Base-by-base conservation (phyloP, 305 asterid species). In the Rubia peregrina region DNA sequence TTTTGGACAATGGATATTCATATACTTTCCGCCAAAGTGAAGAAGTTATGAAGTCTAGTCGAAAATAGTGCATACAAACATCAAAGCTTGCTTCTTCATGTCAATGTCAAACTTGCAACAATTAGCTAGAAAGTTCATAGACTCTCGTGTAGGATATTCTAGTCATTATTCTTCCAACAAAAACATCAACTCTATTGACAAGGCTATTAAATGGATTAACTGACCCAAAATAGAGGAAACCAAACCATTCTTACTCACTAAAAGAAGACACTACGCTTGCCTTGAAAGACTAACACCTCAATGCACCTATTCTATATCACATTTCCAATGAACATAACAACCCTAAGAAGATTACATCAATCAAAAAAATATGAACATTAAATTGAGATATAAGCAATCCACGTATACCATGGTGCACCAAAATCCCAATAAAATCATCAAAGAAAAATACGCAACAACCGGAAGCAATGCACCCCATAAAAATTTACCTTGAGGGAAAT, bases 401-500 rank as follows among this genome's bases (percentile, higher is more conserved):
- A 63, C 11, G 22, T 63, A 38, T 0, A 12, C 16, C 41, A 30
- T 5, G 9, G 3, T 4, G 49, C 30, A 63, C 19, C 30, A 21
- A 66, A 38, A 21, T 10, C 48, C 61, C 71, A 67, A 62, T 4
- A 17, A 5, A n/a, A 14, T 13, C 41, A 61, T 22, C 49, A 46
- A 61, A 43, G 42, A 16, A 41, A 41, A 16, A 13, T 44, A 6
- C 17, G 5, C 10, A 16, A 22, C 53, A 72, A 40, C 17, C 53
- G n/a, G 53, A 62, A 62, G 16, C 14, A 62, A 62, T 49, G 62
- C 33, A 19, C 8, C 61, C 62, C 38, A 57, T 26, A 64, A 46
- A n/a, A 6, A 40, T 40, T 13, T 48, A 74, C 77, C 77, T 74
- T 43, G 11, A 67, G 44, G 30, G 51, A 71, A 65, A 74, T 57